A percentile compares a stretch with the other conserved stretches of the same genome.
Conservation (phyloP, 176 grass and related monocot genomes). For the Tuctoria greenei region DNA sequence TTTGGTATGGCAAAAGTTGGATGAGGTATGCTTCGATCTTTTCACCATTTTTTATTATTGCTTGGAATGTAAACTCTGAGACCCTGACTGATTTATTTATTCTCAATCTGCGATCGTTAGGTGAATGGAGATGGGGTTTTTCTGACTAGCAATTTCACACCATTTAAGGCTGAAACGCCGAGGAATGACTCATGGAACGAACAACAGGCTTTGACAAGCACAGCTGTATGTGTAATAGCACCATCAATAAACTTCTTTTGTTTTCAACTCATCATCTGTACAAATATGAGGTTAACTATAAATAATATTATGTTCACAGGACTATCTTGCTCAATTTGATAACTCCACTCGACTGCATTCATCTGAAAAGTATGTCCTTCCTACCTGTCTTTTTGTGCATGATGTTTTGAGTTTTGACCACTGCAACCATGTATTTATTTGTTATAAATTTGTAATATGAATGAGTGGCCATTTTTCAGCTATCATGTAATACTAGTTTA, state of each 20-base stretch:
- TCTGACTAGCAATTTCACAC: conserved; percentile 82
- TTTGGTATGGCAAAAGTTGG: conserved; percentile 97
- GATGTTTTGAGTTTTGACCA: not conserved
- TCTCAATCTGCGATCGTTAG: conserved; percentile 44
- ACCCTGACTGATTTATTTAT: conserved; percentile 27
- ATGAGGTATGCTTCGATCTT: conserved; percentile 64
- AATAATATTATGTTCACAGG: conserved; percentile 48
- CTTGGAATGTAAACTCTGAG: conserved; percentile 3
- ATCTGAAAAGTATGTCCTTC: conserved; percentile 67
- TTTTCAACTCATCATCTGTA: conserved; percentile 34
- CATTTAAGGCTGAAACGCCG: conserved; percentile 75
- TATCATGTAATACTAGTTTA: conserved; percentile 23
- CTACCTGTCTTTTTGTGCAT: conserved; percentile 24
- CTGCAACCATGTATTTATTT: not conserved
- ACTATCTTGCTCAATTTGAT: conserved; percentile 77
- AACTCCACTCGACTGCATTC: conserved; percentile 49
- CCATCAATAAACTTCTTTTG: conserved; percentile 22
- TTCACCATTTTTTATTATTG: not conserved
- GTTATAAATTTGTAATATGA: not conserved
- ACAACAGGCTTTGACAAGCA: conserved; percentile 84
- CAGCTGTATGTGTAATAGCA: conserved; percentile 66
- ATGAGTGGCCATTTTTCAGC: not conserved
- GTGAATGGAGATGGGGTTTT: conserved; percentile 97
- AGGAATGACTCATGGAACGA: conserved; percentile 92
- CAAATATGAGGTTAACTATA: conserved; percentile 21